These are phyloP conservation scores for Neurospora sp. DNA, from an alignment of 495 filamentous ascomycete genomes.

Conservation along the genomic window DNA sequence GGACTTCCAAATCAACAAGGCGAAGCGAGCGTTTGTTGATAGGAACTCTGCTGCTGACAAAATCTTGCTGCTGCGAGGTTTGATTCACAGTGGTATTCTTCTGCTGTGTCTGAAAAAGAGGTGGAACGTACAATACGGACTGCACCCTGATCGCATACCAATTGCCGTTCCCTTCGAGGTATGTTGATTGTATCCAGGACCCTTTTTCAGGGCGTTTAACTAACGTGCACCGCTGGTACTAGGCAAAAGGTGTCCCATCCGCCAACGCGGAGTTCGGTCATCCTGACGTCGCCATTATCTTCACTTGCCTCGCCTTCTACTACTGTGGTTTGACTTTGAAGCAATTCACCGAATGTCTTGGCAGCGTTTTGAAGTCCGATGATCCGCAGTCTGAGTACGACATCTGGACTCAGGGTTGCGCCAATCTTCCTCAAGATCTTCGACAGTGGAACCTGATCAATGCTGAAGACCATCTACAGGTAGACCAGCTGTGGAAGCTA, in stretches of 20 bases:
- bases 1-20: neutral
- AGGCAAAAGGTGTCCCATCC: slow-evolving; percentile 6
- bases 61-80: slow-evolving; percentile 24
- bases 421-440: slow-evolving; percentile 30
- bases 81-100: slow-evolving; percentile 31
- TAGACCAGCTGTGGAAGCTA: slow-evolving; percentile 30
- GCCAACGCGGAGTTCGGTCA: slow-evolving; percentile 27
- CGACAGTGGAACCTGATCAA: slow-evolving; percentile 40
- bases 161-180: slow-evolving; percentile 26
- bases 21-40: neutral
- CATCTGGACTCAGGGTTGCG: slow-evolving; percentile 26
- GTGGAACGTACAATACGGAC: slow-evolving; percentile 36
- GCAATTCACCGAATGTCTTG: slow-evolving; percentile 31
- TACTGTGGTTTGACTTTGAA: slow-evolving; percentile 31
- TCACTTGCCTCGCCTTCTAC: slow-evolving; percentile 45
- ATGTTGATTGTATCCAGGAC: neutral
- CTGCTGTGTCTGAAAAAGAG: slow-evolving; percentile 33
- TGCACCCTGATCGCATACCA: slow-evolving; percentile 28
- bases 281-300: slow-evolving; percentile 44
- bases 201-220: neutral
- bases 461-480: slow-evolving; percentile 35
- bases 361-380: slow-evolving; percentile 38
- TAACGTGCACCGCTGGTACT: neutral
- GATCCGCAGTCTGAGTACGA: slow-evolving; percentile 42
- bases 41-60: neutral